Evolutionary conservation across 2,329 filamentous ascomycete genomes (phyloP).

Genomic region (Talaromyces sp.): DNA sequence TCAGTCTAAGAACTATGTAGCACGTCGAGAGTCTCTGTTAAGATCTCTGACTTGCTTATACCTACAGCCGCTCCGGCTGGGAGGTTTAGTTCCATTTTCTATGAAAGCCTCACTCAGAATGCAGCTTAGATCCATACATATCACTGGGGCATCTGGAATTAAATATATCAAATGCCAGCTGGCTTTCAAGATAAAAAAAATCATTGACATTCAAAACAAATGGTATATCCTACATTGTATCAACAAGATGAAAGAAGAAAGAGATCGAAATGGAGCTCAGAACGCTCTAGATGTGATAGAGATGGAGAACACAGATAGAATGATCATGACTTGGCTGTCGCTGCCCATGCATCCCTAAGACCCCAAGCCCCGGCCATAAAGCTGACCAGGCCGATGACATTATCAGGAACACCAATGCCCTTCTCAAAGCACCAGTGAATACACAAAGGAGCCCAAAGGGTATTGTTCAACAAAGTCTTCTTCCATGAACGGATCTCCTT

Average conservation of each 20-base stretch:
- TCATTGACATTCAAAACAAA: neutral
- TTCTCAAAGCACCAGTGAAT: conserved; percentile 78
- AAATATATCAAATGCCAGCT: no score
- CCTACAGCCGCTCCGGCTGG: no score
- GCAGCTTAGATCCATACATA: no score
- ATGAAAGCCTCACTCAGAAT: no score
- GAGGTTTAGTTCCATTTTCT: no score
- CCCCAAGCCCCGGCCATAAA: conserved; percentile 52
- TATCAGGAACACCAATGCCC: conserved; percentile 62
- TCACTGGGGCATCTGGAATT: no score
- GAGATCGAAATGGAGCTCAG: no score
- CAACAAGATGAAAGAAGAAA: neutral
- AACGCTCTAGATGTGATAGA: no score
- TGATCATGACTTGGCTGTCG: conserved; percentile 31
- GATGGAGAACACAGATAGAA: no score
- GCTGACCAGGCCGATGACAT: conserved; percentile 62
- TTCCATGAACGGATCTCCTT: conserved; percentile 60
- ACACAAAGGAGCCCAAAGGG: conserved; percentile 79
- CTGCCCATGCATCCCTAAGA: conserved; percentile 50
- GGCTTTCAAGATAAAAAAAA: neutral
- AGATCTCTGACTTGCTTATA: no score
- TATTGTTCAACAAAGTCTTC: conserved; percentile 65
- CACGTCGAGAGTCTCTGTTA: no score
- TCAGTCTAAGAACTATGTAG: no score
- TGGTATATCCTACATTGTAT: neutral